phyloP scores from a whole-genome alignment of 805 yeast genomes.

The Naumovozyma baii region DNA sequence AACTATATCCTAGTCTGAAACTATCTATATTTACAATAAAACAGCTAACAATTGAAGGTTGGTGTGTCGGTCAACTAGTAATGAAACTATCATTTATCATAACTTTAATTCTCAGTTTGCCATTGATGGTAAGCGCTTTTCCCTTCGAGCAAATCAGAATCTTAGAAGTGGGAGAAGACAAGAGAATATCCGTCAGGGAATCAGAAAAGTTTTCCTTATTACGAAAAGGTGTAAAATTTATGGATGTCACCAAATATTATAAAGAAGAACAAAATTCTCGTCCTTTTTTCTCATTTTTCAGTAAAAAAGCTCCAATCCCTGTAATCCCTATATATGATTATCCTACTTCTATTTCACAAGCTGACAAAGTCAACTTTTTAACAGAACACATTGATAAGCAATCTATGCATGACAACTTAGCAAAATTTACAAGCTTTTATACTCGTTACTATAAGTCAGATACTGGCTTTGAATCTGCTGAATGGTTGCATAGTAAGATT shows the following conservation, averaged over 20 bases:
- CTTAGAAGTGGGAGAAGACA: conserved; percentile 18
- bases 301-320: conserved; percentile 7
- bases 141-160: conserved; percentile 14
- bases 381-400: conserved; percentile 37
- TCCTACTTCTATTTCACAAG: conserved; percentile 39
- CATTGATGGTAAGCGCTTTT: neutral
- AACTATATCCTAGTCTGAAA: too few relatives aligned
- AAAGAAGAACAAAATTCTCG: neutral
- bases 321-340: conserved; percentile 34
- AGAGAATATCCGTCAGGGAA: conserved; percentile 30
- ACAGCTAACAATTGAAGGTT: too few relatives aligned
- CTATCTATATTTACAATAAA: too few relatives aligned
- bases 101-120: neutral
- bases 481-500: conserved; percentile 54
- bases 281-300: conserved; percentile 14
- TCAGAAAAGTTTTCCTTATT: conserved; percentile 37
- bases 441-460: conserved; percentile 70
- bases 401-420: conserved; percentile 44
- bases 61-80: too few relatives aligned
- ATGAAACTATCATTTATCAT: conserved; percentile 2
- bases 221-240: conserved; percentile 43
- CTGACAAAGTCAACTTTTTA: conserved; percentile 34
- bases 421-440: conserved; percentile 56
- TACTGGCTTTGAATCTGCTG: conserved; percentile 59
- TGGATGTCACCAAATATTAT: conserved; percentile 50